Conservation (phyloP, 2,329 filamentous ascomycete species). For the Orbilia ellipsospora region DNA sequence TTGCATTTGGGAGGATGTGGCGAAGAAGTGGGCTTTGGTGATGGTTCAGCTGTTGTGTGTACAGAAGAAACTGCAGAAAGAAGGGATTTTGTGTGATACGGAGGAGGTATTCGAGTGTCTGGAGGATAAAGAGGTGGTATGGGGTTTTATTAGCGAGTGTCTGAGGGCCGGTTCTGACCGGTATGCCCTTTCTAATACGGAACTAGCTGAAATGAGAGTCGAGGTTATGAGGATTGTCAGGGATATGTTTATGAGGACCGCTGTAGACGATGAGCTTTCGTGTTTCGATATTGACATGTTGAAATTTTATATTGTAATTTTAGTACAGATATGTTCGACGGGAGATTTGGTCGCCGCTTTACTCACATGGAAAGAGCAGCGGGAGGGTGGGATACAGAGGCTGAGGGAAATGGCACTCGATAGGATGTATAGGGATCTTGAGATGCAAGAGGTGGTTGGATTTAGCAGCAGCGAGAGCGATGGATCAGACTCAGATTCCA, state of each 20-base stretch:
- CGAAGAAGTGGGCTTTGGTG: background rate
- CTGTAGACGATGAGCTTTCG: background rate
- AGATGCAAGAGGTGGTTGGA: slow-evolving; percentile 6
- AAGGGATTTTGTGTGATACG: background rate
- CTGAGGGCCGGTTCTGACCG: slow-evolving; percentile 10
- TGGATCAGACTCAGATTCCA: too few relatives aligned
- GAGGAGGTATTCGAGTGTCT: background rate
- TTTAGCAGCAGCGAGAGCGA: background rate
- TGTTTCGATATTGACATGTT: slow-evolving; percentile 19
- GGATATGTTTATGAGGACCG: background rate
- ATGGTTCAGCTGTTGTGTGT: slow-evolving; percentile 2
- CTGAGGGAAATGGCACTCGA: background rate
- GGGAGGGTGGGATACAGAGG: background rate
- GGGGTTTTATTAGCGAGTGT: background rate
- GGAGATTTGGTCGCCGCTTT: slow-evolving; percentile 15
- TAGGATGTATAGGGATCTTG: background rate
- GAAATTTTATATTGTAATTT: slow-evolving; percentile 1
- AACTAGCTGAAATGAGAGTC: background rate
- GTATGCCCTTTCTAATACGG: background rate
- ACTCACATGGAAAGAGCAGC: background rate
- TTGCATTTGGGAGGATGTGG: background rate
- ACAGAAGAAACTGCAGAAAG: slow-evolving; percentile 11
- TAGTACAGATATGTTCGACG: slow-evolving; percentile 12
- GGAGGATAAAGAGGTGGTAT: background rate
- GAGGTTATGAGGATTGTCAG: slow-evolving; percentile 3